phyloP scores from a whole-genome alignment of 495 filamentous ascomycete species.

The Staphylotrichum longicolle region DNA sequence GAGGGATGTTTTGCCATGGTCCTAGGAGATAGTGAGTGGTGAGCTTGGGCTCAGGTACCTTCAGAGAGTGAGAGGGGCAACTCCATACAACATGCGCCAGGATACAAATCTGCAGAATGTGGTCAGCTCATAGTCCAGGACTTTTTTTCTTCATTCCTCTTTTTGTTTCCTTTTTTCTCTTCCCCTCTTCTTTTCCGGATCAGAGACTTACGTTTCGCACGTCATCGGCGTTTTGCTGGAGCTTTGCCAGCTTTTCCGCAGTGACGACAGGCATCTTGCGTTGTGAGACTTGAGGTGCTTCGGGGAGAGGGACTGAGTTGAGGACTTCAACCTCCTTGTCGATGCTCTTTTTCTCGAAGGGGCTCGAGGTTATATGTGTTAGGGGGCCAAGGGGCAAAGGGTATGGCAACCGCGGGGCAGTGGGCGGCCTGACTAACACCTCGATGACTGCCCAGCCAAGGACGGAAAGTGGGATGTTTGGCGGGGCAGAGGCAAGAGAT shows the following conservation, averaged over 20 bases:
- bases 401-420: constrained; percentile 8
- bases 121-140: constrained; percentile 6
- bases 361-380: not conserved
- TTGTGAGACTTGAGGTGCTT: constrained; percentile 7
- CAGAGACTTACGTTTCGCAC: constrained; percentile 76
- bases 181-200: not conserved
- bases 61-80: not conserved
- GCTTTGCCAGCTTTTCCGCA: constrained; percentile 77
- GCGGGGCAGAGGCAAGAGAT: constrained; percentile 11
- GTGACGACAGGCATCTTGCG: constrained; percentile 81
- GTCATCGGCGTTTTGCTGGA: constrained; percentile 79
- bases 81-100: constrained; percentile 73
- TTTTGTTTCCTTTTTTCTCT: not conserved
- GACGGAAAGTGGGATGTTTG: constrained; percentile 24
- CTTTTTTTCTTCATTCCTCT: not conserved
- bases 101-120: constrained; percentile 94
- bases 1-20: constrained; percentile 98
- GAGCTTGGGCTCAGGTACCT: not conserved
- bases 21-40: constrained; percentile 44
- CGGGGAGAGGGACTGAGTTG: not conserved
- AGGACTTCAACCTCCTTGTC: no score
- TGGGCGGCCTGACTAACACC: constrained; percentile 24
- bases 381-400: not conserved
- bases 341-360: no score
- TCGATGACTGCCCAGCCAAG: constrained; percentile 14